Evolutionary conservation across 352 stramenopile species (phyloP), one percentile per base, ranked within the genome.

Genomic region (Pythium coloratum): DNA sequence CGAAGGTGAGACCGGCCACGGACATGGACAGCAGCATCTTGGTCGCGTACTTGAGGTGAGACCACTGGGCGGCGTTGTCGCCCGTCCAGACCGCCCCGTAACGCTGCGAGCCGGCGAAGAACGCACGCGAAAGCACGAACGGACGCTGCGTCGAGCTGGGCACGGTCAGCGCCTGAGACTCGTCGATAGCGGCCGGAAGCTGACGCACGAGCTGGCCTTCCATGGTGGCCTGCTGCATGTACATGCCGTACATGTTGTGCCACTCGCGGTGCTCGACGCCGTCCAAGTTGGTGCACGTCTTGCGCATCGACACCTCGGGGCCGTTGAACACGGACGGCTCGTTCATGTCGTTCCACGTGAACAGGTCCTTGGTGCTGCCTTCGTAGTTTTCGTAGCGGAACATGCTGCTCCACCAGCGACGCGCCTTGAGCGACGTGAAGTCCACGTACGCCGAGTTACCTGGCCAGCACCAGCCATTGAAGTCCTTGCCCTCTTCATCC

Each of bases 301-400:
- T 99, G 67, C 90, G 85, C 96, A 99, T 99, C 0, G 93, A 97
- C n/a, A 99, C 97, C 79, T 99, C 98, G 0, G 97, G 97, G 16
- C 97, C 97, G 67, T 99, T 99, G 69, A 99, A 99, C 18, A 99
- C 98, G 32, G 85, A 98, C 18, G 97, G 97, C 82, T 99, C 98
- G 79, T 99, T 99, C 97, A 99, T 99, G 81, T 99, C 97, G 80
- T 99, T 99, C 98, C 98, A 99, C 8, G 93, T 99, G 77, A 95
- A 99, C 53, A 99, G 68, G 57, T 96, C 78, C 24, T 92, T 78
- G 1, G 94, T 99, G 50, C 83, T 97, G 18, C 90, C 91, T 56
- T 85, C 57, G 77, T 99, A 99, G 51, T 97, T 97, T 65, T 98
- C 82, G 62, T 98, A 97, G 30, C 80, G 73, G 80, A 99, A 99